phyloP scores from a whole-genome alignment of 2,329 filamentous ascomycete genomes.

The Penicillium sp. region DNA sequence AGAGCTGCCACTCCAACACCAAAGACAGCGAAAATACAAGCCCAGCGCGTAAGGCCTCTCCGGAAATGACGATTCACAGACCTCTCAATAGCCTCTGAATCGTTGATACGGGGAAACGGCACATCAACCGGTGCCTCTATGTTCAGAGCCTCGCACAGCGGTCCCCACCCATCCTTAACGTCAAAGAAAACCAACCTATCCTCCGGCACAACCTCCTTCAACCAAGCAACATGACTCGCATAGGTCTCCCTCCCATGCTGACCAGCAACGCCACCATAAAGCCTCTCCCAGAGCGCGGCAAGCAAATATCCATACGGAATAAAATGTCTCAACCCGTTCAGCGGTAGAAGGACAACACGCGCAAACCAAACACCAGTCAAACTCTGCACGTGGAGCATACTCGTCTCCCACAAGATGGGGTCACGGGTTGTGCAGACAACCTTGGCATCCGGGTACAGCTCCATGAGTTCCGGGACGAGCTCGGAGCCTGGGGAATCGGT shows the following conservation, averaged over 20 bases:
- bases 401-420: slow-evolving; percentile 21
- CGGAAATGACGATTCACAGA: slow-evolving; percentile 22
- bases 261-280: slow-evolving; percentile 16
- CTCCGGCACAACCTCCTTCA: slow-evolving; percentile 28
- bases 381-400: slow-evolving; percentile 19
- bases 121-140: slow-evolving; percentile 36
- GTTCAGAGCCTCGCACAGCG: slow-evolving; percentile 46
- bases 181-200: slow-evolving; percentile 38
- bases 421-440: slow-evolving; percentile 44
- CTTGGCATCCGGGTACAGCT: slow-evolving; percentile 50
- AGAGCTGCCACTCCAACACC: slow-evolving; percentile 13
- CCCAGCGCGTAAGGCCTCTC: slow-evolving; percentile 32
- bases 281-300: slow-evolving; percentile 18
- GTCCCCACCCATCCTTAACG: slow-evolving; percentile 46
- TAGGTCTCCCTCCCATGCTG: slow-evolving; percentile 15
- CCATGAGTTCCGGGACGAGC: slow-evolving; percentile 48
- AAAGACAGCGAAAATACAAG: slow-evolving; percentile 18
- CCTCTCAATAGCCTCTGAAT: slow-evolving; percentile 23
- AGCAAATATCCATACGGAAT: slow-evolving; percentile 18
- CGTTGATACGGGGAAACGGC: slow-evolving; percentile 43
- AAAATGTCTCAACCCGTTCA: slow-evolving; percentile 28
- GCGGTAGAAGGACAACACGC: slow-evolving; percentile 19
- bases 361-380: slow-evolving; percentile 21
- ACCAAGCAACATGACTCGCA: slow-evolving; percentile 24
- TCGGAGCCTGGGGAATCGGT: slow-evolving; percentile 47